Base-by-base conservation (phyloP, 2,329 filamentous ascomycete genomes). In the Penicillium polonicum region DNA sequence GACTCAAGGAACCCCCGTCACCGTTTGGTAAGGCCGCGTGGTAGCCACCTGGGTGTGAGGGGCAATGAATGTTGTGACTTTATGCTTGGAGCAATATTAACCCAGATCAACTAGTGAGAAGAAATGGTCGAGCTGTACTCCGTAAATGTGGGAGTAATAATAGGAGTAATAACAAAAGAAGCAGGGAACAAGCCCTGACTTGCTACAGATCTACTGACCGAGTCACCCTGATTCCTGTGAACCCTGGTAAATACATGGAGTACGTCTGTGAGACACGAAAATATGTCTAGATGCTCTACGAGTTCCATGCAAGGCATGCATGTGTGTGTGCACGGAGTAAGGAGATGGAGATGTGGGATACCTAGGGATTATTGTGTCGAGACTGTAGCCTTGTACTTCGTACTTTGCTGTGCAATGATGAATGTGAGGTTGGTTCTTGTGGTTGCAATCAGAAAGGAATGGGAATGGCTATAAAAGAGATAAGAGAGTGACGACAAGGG, bases 291-390 rank as follows among this genome's bases (percentile, higher is more conserved):
- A 41, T 39, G 50, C 50, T 27, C 50, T 45, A 19, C 21, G 17
- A 27, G 29, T 19, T 33, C 12, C 17, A 45, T 31, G 39, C 39
- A 45, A 52, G 50, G 50, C 12, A 52, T 50, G 36, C 48, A 50
- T 52, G 39, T 35, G 13, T 35, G 13, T 33, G 35, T 54, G 52
- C 19, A 21, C 36, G 36, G 36, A 39, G 36, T 27, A 54, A 49
- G 35, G 52, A 35, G 52, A 49, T n/a, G 35, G 52, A 35, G 52
- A 49, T n/a, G 19, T 38, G 29, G 19, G 21, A 52, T 21, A 39
- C 39, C 19, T 33, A 13, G 43, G 25, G 21, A 5, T 43, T 17
- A 36, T 52, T 33, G n/a, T 39, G 19, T 43, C 15, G 38, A 43
- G 38, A 23, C 46, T 10, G 21, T 35, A 4, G 48, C 35, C 19